These are phyloP conservation scores for Lenzites betulinus DNA, from an alignment of 768 basidiomycete genomes.

Conservation along the genomic window DNA sequence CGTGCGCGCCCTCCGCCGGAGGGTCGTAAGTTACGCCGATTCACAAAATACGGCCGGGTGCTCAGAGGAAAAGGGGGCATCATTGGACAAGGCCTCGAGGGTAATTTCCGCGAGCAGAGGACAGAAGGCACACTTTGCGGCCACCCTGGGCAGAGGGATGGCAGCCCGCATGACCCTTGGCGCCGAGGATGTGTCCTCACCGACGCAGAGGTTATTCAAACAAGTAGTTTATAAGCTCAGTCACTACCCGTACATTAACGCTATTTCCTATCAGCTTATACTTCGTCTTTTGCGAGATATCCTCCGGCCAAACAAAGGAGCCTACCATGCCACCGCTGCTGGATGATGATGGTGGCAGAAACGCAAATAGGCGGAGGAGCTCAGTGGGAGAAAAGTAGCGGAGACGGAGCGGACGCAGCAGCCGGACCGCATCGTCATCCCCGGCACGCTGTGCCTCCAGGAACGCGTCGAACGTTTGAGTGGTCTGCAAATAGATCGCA, in stretches of 20 bases:
- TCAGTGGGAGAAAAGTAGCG: slow-evolving; percentile 79
- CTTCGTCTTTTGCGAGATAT: slow-evolving; percentile 64
- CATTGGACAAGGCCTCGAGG: not conserved
- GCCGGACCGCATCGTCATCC: slow-evolving; percentile 48
- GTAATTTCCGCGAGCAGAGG: not conserved
- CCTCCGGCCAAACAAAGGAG: slow-evolving; percentile 62
- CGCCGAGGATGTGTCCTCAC: not conserved
- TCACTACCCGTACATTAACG: slow-evolving; percentile 75
- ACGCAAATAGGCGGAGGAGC: slow-evolving; percentile 67
- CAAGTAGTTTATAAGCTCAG: slow-evolving; percentile 60
- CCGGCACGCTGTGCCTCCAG: slow-evolving; percentile 44
- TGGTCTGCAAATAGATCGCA: slow-evolving; percentile 48
- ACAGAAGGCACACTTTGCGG: not conserved
- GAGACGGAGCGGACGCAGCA: slow-evolving; percentile 59
- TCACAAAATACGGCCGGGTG: not conserved
- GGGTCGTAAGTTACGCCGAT: not conserved
- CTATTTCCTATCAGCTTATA: slow-evolving; percentile 83
- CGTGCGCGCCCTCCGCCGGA: slow-evolving; percentile 10
- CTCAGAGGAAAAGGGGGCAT: not conserved
- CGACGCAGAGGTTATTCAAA: slow-evolving; percentile 37
- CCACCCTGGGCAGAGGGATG: not conserved
- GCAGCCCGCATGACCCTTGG: not conserved
- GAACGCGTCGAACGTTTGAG: slow-evolving; percentile 57
- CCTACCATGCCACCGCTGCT: slow-evolving; percentile 1
- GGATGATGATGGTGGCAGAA: slow-evolving; percentile 38